phyloP scores from a whole-genome alignment of 345 rosid genomes.

The Brassica rapa region DNA sequence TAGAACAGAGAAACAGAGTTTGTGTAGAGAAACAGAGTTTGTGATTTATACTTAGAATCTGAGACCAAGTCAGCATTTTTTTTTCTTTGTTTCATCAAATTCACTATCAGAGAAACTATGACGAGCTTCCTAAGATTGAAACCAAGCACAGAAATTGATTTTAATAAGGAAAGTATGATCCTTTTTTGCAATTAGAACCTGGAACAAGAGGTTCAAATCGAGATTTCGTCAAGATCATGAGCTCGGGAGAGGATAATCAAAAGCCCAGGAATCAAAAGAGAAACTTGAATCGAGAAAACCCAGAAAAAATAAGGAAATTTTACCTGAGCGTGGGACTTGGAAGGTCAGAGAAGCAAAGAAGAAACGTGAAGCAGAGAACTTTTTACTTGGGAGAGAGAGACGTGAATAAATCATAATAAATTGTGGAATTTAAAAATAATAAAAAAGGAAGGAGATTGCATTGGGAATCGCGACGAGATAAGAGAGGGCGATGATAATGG shows the following conservation, averaged over 20 bases:
- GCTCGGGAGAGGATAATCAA: background rate
- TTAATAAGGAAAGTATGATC: background rate
- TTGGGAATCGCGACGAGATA: slow-evolving; percentile 42
- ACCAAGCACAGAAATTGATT: slow-evolving; percentile 8
- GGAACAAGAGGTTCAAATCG: background rate
- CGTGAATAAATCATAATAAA: slow-evolving; percentile 6
- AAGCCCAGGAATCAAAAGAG: background rate
- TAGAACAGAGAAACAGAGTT: background rate
- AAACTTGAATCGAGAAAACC: slow-evolving; percentile 16
- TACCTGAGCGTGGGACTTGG: slow-evolving; percentile 7
- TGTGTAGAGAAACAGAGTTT: slow-evolving; percentile 14
- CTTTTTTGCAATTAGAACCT: background rate
- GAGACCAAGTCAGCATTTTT: slow-evolving; percentile 16
- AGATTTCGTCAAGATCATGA: slow-evolving; percentile 8
- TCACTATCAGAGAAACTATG: background rate
- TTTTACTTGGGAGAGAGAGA: slow-evolving; percentile 28
- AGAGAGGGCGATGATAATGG: slow-evolving; percentile 24
- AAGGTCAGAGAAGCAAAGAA: slow-evolving; percentile 22
- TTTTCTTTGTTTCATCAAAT: slow-evolving; percentile 5
- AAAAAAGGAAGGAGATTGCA: slow-evolving; percentile 1
- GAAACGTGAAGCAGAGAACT: slow-evolving; percentile 38
- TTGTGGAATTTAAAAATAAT: background rate
- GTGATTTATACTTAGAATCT: slow-evolving; percentile 27
- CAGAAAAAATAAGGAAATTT: background rate
- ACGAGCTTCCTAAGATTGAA: background rate